Evolutionary conservation across 1,284 basidiomycete species (phyloP).

Genomic region (Tilletia horrida): DNA sequence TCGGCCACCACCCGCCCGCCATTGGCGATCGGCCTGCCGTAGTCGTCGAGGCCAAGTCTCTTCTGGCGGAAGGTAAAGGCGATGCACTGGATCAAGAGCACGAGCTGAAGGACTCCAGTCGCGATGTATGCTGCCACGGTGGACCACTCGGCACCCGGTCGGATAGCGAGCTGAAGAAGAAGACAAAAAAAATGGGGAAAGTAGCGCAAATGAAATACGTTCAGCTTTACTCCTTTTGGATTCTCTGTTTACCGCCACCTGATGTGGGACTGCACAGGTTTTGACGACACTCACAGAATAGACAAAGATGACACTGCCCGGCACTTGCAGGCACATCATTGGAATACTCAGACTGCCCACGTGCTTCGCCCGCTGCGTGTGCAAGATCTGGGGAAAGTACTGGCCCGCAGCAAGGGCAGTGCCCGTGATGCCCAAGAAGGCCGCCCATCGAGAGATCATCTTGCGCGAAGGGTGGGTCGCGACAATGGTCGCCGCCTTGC

Average conservation of each 20-base stretch:
- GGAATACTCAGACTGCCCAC: constrained; percentile 88
- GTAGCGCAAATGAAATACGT: constrained; percentile 64
- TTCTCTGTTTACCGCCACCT: no score
- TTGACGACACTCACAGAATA: constrained; percentile 78
- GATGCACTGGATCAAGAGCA: constrained; percentile 63
- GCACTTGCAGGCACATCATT: constrained; percentile 92
- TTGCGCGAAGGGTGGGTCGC: constrained; percentile 30
- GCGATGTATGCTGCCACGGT: constrained; percentile 66
- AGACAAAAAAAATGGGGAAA: neutral
- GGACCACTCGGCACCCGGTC: constrained; percentile 46
- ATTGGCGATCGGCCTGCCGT: constrained; percentile 67
- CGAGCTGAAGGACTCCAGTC: constrained; percentile 79
- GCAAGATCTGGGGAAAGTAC: constrained; percentile 79
- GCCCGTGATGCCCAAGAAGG: constrained; percentile 79
- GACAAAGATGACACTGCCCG: constrained; percentile 84
- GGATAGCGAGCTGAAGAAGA: constrained; percentile 34
- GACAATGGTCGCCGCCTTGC: neutral
- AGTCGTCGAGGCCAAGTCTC: constrained; percentile 81
- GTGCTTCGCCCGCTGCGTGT: constrained; percentile 73
- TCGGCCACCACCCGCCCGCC: neutral
- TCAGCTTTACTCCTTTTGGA: constrained; percentile 62
- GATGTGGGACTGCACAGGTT: no score
- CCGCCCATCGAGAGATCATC: constrained; percentile 65
- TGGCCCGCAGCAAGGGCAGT: constrained; percentile 75
- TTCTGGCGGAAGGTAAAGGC: constrained; percentile 61